phyloP scores from a whole-genome alignment of 1,284 basidiomycete species.

The Athelia sp. region DNA sequence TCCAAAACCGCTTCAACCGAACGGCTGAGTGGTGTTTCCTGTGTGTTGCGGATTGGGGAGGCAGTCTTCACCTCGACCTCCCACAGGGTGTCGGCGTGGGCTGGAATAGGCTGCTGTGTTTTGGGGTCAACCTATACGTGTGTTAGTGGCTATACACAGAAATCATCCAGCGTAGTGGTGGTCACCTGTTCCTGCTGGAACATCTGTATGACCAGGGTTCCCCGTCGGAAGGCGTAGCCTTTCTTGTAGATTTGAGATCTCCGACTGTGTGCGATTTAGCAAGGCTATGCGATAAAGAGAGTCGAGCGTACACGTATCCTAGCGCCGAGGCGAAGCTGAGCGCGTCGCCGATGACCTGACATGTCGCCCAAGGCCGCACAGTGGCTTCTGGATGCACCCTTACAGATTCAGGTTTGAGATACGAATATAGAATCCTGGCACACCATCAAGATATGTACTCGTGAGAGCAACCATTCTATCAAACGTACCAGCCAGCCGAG shows the following conservation, averaged over 20 bases:
- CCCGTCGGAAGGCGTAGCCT: conserved; percentile 69
- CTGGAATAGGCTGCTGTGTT: conserved; percentile 66
- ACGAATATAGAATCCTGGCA: conserved; percentile 66
- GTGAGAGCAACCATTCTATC: not conserved
- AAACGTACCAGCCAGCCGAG: conserved; percentile 53
- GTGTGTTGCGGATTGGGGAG: conserved; percentile 65
- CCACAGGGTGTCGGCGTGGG: conserved; percentile 72
- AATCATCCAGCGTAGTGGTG: not conserved
- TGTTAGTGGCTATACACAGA: conserved; percentile 4
- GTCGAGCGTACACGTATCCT: conserved; percentile 55
- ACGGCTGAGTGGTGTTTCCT: conserved; percentile 56
- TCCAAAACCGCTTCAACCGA: conserved; percentile 70
- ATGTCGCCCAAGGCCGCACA: conserved; percentile 74
- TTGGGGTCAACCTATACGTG: conserved; percentile 54
- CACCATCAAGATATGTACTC: conserved; percentile 1
- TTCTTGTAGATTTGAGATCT: conserved; percentile 73
- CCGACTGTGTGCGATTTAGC: conserved; percentile 5
- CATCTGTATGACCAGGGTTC: conserved; percentile 68
- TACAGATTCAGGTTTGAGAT: conserved; percentile 72
- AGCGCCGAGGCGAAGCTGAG: conserved; percentile 71
- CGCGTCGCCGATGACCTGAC: conserved; percentile 71
- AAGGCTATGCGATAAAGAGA: not conserved
- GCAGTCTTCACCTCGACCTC: conserved; percentile 81
- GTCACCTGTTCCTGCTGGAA: conserved; percentile 75
- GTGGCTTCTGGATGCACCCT: conserved; percentile 78